Evolutionary conservation across 805 yeast species (phyloP), one percentile per base, ranked within the genome.

Genomic region (Kodamaea kaohsiungensis): DNA sequence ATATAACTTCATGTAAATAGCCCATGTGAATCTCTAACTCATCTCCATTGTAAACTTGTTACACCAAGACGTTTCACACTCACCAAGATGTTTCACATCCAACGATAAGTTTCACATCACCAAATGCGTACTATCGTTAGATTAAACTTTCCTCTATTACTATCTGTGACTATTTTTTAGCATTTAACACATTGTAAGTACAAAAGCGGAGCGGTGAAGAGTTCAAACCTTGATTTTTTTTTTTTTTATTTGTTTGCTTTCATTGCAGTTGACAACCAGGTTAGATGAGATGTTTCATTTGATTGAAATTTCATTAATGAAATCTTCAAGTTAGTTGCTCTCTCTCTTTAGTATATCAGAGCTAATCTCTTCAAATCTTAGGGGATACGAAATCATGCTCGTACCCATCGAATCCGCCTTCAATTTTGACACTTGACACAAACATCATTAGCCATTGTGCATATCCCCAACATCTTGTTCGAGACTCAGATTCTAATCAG

Each of bases 391-490:
- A 22, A 22, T 22, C 25, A 22, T 22, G 5, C 35, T 30, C 35
- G 35, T 30, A 30, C 35, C 35, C 35, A 30, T 40, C 45, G 45
- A 17, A 10, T 40, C 45, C 45, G 45, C 45, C 45, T 40, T 40
- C 45, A 40, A 40, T 16, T 40, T 40, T 40, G 45, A 40, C 45
- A 40, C 45, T 40, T 40, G 45, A 40, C 45, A 40, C 45, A 40
- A 40, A 40, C 5, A 9, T 13, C 35, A 30, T 30, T 9, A 12
- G 10, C 10, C 35, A 30, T 12, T 8, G 13, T 30, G 35, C 35
- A 30, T 8, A 30, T 30, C 35, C 25, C 35, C 35, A 30, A 30
- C 35, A 30, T 30, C 35, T 22, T 30, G 35, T 30, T 30, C 35
- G 35, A 30, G 35, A 30, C 35, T 30, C 35, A 30, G 35, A 30